Evolutionary conservation across 2,329 filamentous ascomycete species (phyloP).

Genomic region (Endothia cerciana): DNA sequence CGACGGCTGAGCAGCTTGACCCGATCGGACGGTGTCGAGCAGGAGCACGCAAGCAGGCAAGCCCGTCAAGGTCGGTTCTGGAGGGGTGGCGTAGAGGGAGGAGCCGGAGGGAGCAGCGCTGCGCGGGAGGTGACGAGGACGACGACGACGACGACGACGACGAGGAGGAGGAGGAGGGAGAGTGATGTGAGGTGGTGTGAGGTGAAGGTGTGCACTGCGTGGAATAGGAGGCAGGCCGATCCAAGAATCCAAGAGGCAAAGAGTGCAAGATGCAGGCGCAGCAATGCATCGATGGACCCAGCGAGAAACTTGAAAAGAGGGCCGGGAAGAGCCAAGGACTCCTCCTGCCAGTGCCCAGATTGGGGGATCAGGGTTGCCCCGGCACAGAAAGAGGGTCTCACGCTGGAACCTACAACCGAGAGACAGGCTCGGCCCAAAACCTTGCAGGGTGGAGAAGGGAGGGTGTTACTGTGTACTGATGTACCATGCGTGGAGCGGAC

Average conservation of each 20-base stretch:
- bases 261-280: constrained; percentile 6
- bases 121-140: not conserved
- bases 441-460: constrained; percentile 2
- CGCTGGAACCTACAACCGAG: constrained; percentile 21
- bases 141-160: too few species aligned
- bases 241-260: not conserved
- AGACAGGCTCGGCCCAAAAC: constrained; percentile 14
- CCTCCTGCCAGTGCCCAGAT: not conserved
- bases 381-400: constrained; percentile 20
- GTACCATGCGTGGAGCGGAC: not conserved
- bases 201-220: not conserved
- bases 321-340: not conserved
- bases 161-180: not conserved
- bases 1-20: not conserved
- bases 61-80: not conserved
- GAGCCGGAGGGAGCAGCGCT: not conserved
- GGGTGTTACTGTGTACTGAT: not conserved
- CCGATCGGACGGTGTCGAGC: not conserved
- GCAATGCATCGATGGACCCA: not conserved
- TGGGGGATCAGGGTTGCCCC: constrained; percentile 16
- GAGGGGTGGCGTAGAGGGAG: not conserved
- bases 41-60: not conserved
- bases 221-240: not conserved
- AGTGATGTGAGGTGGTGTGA: not conserved
- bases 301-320: not conserved